phyloP scores from a whole-genome alignment of 306 rosid species.

The Cucurbita moschata region DNA sequence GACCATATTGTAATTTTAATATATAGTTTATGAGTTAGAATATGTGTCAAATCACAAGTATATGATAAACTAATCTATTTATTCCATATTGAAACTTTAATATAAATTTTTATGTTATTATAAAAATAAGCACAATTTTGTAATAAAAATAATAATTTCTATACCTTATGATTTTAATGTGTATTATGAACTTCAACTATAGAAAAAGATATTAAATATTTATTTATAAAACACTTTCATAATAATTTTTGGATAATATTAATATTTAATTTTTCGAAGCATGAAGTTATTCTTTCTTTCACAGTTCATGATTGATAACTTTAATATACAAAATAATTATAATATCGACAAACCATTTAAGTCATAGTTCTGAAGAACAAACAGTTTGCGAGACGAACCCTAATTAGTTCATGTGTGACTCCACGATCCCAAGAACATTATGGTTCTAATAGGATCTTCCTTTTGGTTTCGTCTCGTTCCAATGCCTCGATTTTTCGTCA shows the following conservation, averaged over 20 bases:
- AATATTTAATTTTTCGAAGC: not conserved
- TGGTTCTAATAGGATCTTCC: conserved; percentile 37
- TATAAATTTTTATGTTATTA: too few species aligned
- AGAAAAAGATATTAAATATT: not conserved
- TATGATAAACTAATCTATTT: too few species aligned
- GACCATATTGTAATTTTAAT: too few species aligned
- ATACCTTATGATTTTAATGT: too few species aligned
- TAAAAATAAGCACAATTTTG: too few species aligned
- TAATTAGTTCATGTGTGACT: conserved; percentile 17
- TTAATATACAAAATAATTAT: not conserved
- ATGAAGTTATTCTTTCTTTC: not conserved
- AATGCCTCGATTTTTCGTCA: not conserved
- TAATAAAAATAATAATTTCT: too few species aligned
- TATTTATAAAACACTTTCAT: not conserved
- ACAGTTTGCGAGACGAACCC: not conserved
- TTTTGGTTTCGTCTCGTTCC: conserved; percentile 20
- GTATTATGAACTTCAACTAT: not conserved
- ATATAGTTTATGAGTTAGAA: too few species aligned
- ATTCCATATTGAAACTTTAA: too few species aligned
- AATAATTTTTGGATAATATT: not conserved
- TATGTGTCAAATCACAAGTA: too few species aligned
- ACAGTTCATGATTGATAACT: not conserved
- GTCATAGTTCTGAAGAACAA: not conserved
- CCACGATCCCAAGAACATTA: conserved; percentile 44
- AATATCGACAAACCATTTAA: not conserved